Percentiles rank a stretch among this genome's conserved stretches.
Evolutionary conservation across 371 early-diverging fungal genomes (phyloP).

Genomic region (Lichtheimia corymbifera): DNA sequence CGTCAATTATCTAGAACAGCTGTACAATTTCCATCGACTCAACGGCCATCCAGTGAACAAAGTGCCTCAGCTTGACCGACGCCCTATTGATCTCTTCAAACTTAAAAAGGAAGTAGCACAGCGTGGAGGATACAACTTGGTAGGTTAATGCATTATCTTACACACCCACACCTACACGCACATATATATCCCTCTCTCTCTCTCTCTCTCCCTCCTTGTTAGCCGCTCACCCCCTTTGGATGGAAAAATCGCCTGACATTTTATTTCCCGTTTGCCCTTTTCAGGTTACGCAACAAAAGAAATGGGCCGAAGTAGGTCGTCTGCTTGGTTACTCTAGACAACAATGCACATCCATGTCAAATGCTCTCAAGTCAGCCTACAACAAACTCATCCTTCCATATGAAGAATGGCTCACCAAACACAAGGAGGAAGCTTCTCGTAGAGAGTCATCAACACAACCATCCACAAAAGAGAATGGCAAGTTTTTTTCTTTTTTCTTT

Average conservation of each 20-base stretch:
- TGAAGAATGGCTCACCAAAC: slow-evolving; percentile 73
- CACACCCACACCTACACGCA: no score
- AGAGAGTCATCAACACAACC: background rate
- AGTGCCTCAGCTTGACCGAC: slow-evolving; percentile 81
- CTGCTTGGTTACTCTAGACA: slow-evolving; percentile 74
- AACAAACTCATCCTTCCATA: slow-evolving; percentile 82
- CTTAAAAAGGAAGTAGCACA: slow-evolving; percentile 81
- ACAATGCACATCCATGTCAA: slow-evolving; percentile 84
- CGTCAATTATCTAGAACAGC: slow-evolving; percentile 88
- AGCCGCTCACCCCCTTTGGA: no score
- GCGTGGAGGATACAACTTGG: slow-evolving; percentile 80
- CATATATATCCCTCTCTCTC: no score
- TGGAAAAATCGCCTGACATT: slow-evolving; percentile 13
- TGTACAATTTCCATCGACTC: slow-evolving; percentile 86
- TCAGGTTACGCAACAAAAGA: slow-evolving; percentile 77
- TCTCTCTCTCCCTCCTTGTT: no score
- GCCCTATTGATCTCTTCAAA: slow-evolving; percentile 83
- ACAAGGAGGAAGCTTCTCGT: slow-evolving; percentile 22
- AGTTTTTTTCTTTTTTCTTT: no score
- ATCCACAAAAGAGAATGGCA: background rate
- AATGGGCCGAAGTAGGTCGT: slow-evolving; percentile 90
- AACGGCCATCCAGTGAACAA: slow-evolving; percentile 72
- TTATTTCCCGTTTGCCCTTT: slow-evolving; percentile 9
- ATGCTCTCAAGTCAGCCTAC: slow-evolving; percentile 80
- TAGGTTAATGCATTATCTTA: slow-evolving; percentile 26